phyloP scores from a whole-genome alignment of 2,329 filamentous ascomycete species.

The Cladosporium sp. region DNA sequence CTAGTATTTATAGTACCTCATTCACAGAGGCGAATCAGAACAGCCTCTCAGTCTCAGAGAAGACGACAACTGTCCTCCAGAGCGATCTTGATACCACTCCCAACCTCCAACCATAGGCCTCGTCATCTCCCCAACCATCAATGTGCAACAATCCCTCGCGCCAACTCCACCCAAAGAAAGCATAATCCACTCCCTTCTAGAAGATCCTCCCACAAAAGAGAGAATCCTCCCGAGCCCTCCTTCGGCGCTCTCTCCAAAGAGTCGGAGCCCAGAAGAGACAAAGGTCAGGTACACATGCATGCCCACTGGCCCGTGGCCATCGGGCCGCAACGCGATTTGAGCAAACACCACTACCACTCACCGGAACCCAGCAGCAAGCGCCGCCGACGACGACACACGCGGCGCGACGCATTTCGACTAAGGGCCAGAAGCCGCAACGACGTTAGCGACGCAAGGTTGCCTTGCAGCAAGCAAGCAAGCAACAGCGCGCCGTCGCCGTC shows the following conservation, averaged over 20 bases:
- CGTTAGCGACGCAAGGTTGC: constrained; percentile 13
- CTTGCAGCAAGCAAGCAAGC: too few relatives aligned
- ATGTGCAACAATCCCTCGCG: too few relatives aligned
- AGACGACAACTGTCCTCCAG: not conserved
- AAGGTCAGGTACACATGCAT: constrained; percentile 6
- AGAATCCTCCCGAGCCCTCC: not conserved
- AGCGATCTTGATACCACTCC: too few relatives aligned
- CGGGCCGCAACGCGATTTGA: constrained; percentile 11
- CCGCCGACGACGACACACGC: not conserved
- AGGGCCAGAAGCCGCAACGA: too few relatives aligned
- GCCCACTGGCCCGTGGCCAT: constrained; percentile 3
- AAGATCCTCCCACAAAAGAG: not conserved
- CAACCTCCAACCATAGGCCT: not conserved
- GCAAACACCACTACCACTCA: too few relatives aligned
- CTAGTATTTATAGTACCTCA: too few relatives aligned
- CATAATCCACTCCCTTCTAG: constrained; percentile 3
- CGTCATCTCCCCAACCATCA: not conserved
- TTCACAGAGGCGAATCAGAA: too few relatives aligned
- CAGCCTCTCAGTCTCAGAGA: too few relatives aligned
- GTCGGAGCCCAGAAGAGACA: too few relatives aligned
- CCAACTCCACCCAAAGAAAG: not conserved
- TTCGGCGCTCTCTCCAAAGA: too few relatives aligned
- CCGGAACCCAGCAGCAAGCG: not conserved
- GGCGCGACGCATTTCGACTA: not conserved
- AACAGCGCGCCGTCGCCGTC: too few relatives aligned